Conservation (phyloP, 2,329 filamentous ascomycete species). For the Myotisia sp. region DNA sequence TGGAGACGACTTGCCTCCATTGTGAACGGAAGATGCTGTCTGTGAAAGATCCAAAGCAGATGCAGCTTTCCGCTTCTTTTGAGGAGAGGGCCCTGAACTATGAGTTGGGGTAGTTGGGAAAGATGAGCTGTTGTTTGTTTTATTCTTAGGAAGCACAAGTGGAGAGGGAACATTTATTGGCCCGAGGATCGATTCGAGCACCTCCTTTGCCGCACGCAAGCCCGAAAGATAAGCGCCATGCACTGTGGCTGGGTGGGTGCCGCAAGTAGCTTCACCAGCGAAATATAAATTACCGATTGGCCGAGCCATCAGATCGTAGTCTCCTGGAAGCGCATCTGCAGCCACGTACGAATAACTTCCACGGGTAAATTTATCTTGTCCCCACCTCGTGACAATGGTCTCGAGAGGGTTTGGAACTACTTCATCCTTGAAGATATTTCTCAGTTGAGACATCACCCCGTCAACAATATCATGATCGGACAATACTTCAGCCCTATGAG, state of each 20-base stretch:
- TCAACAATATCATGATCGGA: conserved; percentile 60
- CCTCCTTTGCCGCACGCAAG: conserved; percentile 72
- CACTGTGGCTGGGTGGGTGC: conserved; percentile 89
- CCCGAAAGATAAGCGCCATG: conserved; percentile 94
- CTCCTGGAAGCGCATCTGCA: conserved; percentile 63
- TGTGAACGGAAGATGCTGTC: not conserved
- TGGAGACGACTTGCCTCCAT: not conserved
- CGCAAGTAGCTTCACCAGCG: conserved; percentile 90
- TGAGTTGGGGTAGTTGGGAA: conserved; percentile 14
- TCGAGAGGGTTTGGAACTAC: conserved; percentile 66
- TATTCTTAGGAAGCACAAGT: conserved; percentile 53
- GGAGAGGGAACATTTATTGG: conserved; percentile 64
- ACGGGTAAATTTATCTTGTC: conserved; percentile 73
- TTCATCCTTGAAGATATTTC: conserved; percentile 52
- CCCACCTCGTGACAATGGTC: conserved; percentile 84
- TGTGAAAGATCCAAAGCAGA: not conserved
- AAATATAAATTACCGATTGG: conserved; percentile 81
- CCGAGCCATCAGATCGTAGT: conserved; percentile 84
- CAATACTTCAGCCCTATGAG: conserved; percentile 68
- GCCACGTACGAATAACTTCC: conserved; percentile 94
- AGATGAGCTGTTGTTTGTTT: conserved; percentile 16
- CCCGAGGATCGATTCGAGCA: conserved; percentile 66
- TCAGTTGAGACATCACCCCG: conserved; percentile 67
- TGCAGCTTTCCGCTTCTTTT: conserved; percentile 17
- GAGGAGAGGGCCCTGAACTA: conserved; percentile 12